Conservation (phyloP, 345 rosid genomes). For the Eucalyptus grandis region DNA sequence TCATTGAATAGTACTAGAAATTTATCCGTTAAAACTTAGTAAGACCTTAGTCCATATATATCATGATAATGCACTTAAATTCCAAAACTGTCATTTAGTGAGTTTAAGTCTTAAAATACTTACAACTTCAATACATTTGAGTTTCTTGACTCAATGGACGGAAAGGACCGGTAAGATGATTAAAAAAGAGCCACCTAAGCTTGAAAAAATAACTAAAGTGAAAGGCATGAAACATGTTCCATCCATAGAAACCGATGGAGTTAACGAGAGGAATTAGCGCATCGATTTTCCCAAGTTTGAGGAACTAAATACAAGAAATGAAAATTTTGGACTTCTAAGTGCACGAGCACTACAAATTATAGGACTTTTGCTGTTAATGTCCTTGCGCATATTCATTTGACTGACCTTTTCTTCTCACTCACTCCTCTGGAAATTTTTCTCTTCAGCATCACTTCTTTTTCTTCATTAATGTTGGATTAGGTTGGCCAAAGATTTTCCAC, state of each 20-base stretch:
- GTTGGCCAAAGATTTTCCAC: background rate
- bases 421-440: background rate
- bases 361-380: background rate
- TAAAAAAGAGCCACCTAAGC: background rate
- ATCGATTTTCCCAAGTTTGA: background rate
- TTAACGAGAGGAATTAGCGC: rapidly evolving
- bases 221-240: background rate
- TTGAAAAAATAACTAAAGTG: background rate
- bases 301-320: background rate
- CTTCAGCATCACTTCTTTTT: background rate
- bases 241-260: background rate
- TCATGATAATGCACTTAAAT: background rate
- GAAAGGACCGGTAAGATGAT: background rate
- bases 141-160: background rate
- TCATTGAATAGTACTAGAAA: background rate
- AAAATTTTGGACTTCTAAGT: background rate
- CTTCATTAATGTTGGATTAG: background rate
- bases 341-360: no score
- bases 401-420: background rate
- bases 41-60: no score
- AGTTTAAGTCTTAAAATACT: background rate
- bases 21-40: background rate
- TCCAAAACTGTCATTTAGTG: background rate
- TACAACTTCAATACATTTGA: background rate
- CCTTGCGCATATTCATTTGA: background rate